A percentile compares a stretch with the other conserved stretches of the same genome.
phyloP scores from a whole-genome alignment of 768 basidiomycete species.

The Tephrocybe sp. region DNA sequence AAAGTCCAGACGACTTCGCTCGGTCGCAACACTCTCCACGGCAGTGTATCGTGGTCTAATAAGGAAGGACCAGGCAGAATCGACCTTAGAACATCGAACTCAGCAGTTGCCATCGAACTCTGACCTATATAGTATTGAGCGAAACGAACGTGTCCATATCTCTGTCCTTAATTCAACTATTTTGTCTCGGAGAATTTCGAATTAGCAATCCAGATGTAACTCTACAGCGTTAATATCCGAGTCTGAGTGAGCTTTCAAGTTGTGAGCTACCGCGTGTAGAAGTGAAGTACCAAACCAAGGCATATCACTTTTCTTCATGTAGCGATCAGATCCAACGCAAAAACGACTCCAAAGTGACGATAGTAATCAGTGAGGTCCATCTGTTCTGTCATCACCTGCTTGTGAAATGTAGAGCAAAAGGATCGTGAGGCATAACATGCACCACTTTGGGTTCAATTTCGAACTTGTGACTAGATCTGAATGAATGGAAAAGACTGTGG shows the following conservation, averaged over 20 bases:
- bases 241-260: no score
- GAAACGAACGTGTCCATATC: not conserved
- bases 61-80: slow-evolving; percentile 15
- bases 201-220: no score
- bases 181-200: not conserved
- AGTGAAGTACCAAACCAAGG: no score
- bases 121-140: slow-evolving; percentile 1
- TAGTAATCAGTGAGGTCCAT: slow-evolving; percentile 3
- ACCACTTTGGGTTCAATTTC: no score
- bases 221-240: no score
- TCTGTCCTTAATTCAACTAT: not conserved
- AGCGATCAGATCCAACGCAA: no score
- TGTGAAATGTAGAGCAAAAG: not conserved
- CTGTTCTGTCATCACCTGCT: slow-evolving; percentile 14
- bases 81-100: slow-evolving; percentile 15
- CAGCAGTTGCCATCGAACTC: slow-evolving; percentile 14
- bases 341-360: not conserved
- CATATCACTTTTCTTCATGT: no score
- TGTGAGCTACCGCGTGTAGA: no score
- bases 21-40: slow-evolving; percentile 7
- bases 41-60: slow-evolving; percentile 18
- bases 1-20: slow-evolving; percentile 3
- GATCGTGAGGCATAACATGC: no score
- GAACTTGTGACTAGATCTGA: no score
- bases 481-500: not conserved